Percentiles rank a stretch among this genome's conserved stretches.
Evolutionary conservation across 2,329 filamentous ascomycete species (phyloP).

Genomic region (Escovopsis sp.): DNA sequence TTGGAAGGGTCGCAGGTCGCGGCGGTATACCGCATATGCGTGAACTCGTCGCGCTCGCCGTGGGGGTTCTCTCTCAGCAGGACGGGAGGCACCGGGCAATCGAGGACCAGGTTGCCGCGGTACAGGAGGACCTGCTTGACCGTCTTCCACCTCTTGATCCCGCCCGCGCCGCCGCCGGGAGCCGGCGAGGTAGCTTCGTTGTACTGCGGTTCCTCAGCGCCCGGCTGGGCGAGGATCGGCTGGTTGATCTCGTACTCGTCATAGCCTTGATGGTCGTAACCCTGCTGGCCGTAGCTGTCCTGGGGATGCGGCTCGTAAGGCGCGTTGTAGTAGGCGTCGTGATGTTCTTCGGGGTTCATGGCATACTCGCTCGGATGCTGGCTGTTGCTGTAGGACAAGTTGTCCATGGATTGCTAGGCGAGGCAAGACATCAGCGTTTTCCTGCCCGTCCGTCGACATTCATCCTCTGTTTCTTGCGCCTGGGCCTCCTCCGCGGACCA

Average conservation of each 20-base stretch:
- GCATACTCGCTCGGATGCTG: constrained; percentile 50
- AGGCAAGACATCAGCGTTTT: no score
- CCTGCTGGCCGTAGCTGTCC: constrained; percentile 20
- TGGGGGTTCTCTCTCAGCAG: constrained; percentile 80
- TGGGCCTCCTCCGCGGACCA: neutral
- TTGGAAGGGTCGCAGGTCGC: constrained; percentile 86
- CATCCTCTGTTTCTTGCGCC: no score
- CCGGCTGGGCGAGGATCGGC: constrained; percentile 60
- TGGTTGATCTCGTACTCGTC: constrained; percentile 52
- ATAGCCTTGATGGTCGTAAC: constrained; percentile 37
- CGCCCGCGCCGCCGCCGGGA: constrained; percentile 21
- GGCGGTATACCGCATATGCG: constrained; percentile 85
- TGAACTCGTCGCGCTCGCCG: constrained; percentile 82
- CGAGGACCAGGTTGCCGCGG: constrained; percentile 89
- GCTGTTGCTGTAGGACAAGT: constrained; percentile 32
- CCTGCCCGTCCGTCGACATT: neutral
- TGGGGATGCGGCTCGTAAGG: constrained; percentile 57
- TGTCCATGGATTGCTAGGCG: constrained; percentile 36
- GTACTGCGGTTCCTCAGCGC: constrained; percentile 24
- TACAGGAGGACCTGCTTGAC: constrained; percentile 97
- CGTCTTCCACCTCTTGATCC: constrained; percentile 87
- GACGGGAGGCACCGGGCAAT: constrained; percentile 85
- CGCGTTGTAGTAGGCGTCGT: constrained; percentile 74
- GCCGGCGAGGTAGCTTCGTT: no score
- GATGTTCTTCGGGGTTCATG: constrained; percentile 70